Percentiles rank a stretch among this genome's conserved stretches.
Evolutionary conservation across 1,139 yeast genomes (phyloP).

Genomic region (Candida mesenterica): DNA sequence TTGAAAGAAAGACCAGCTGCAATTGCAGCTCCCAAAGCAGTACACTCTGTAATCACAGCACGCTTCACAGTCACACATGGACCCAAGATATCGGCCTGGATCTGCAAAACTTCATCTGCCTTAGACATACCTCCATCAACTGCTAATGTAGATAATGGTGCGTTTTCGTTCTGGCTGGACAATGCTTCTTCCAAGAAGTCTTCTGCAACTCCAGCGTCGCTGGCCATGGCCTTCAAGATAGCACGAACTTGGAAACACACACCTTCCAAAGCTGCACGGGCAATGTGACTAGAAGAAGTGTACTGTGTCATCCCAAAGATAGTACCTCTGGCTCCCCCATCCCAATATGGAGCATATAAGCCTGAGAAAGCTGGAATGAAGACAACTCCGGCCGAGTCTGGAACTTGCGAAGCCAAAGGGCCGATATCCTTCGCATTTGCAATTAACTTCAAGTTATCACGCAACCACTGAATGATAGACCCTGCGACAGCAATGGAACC

Average conservation of each 20-base stretch:
- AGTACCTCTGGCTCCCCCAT: slow-evolving; percentile 88
- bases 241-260: slow-evolving; percentile 94
- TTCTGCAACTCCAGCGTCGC: slow-evolving; percentile 65
- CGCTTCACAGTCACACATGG: slow-evolving; percentile 82
- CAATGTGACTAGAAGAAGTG: slow-evolving; percentile 83
- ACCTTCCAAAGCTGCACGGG: slow-evolving; percentile 93
- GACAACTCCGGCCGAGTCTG: slow-evolving; percentile 86
- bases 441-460: slow-evolving; percentile 84
- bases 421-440: slow-evolving; percentile 85
- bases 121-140: slow-evolving; percentile 97
- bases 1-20: slow-evolving; percentile 82
- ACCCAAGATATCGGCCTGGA: slow-evolving; percentile 87
- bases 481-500: slow-evolving; percentile 98
- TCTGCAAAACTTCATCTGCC: slow-evolving; percentile 89
- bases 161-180: slow-evolving; percentile 39
- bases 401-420: slow-evolving; percentile 80
- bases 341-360: slow-evolving; percentile 95
- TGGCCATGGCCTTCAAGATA: slow-evolving; percentile 84
- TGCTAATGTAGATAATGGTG: slow-evolving; percentile 57
- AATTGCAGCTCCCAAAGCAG: slow-evolving; percentile 95
- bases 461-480: slow-evolving; percentile 89
- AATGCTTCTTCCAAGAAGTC: slow-evolving; percentile 46
- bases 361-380: slow-evolving; percentile 96
- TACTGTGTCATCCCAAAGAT: slow-evolving; percentile 90
- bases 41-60: slow-evolving; percentile 84